Conservation (phyloP, 306 rosid genomes). For the Vicia villosa region DNA sequence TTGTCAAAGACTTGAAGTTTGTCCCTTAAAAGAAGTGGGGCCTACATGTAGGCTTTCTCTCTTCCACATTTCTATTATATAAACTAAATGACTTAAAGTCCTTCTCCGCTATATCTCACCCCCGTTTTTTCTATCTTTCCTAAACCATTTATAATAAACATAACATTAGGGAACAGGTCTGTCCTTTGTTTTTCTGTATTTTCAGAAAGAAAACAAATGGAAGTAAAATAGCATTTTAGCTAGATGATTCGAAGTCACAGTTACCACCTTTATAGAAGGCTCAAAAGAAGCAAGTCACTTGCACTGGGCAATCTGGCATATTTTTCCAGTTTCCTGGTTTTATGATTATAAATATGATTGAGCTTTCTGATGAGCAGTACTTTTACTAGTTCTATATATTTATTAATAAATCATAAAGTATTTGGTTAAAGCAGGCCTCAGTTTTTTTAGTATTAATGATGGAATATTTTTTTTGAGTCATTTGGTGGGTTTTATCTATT, state of each 20-base stretch:
- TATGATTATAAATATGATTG: conserved; percentile 8
- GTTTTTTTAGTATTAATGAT: conserved; percentile 14
- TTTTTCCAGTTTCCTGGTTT: conserved; percentile 14
- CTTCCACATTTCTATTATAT: not conserved
- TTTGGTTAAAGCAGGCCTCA: not conserved
- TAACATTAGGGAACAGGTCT: conserved; percentile 8
- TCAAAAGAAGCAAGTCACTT: conserved; percentile 19
- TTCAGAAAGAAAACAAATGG: conserved; percentile 14
- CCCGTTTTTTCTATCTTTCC: not conserved
- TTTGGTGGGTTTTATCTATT: conserved; percentile 21
- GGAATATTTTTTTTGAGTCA: conserved; percentile 1
- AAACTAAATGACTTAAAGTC: not conserved
- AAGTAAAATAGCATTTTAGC: not conserved
- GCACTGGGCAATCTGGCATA: not conserved
- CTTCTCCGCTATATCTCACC: not conserved
- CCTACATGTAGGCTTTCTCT: not conserved
- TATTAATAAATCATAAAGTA: conserved; percentile 5
- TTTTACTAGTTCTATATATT: not conserved
- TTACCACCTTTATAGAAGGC: conserved; percentile 11
- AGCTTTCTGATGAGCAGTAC: conserved; percentile 20
- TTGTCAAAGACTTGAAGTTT: no score
- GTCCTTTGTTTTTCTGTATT: conserved; percentile 16
- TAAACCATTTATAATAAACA: not conserved
- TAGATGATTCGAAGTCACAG: conserved; percentile 10
- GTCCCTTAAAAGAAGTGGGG: not conserved